Percentiles rank a stretch among this genome's conserved stretches.
phyloP scores from a whole-genome alignment of 106 monocot genomes.

The Alisma plantagoaquatica region DNA sequence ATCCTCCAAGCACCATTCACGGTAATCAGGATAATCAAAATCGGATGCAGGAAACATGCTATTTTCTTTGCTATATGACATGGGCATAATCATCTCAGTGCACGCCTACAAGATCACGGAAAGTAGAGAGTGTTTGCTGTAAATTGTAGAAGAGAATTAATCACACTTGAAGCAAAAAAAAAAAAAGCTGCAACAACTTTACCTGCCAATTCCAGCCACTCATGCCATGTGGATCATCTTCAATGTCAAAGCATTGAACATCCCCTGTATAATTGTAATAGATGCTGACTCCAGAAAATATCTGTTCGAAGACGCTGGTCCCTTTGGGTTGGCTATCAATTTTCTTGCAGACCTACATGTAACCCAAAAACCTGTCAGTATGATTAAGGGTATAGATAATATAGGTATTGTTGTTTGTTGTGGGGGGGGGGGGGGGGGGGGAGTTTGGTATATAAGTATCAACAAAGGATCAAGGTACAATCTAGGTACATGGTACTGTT shows the following conservation, averaged over 20 bases:
- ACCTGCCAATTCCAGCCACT: conserved; percentile 97
- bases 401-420: too few relatives aligned
- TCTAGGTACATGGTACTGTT: too few relatives aligned
- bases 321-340: conserved; percentile 54
- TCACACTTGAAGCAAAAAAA: too few relatives aligned
- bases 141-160: too few relatives aligned
- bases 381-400: too few relatives aligned
- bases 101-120: conserved; percentile 69
- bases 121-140: too few relatives aligned
- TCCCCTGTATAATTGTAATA: conserved; percentile 87
- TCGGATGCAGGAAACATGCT: conserved; percentile 79
- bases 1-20: conserved; percentile 28
- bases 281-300: conserved; percentile 80
- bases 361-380: too few relatives aligned
- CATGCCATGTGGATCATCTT: conserved; percentile 96
- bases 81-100: conserved; percentile 88
- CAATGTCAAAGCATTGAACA: conserved; percentile 70
- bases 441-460: too few relatives aligned
- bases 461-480: too few relatives aligned
- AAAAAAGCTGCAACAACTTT: not conserved
- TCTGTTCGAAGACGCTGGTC: conserved; percentile 38
- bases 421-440: too few relatives aligned
- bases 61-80: conserved; percentile 43
- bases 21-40: conserved; percentile 47
- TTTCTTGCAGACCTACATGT: conserved; percentile 78